Evolutionary conservation across 352 stramenopile genomes (phyloP).

Genomic region (Phytopythium helicoides): DNA sequence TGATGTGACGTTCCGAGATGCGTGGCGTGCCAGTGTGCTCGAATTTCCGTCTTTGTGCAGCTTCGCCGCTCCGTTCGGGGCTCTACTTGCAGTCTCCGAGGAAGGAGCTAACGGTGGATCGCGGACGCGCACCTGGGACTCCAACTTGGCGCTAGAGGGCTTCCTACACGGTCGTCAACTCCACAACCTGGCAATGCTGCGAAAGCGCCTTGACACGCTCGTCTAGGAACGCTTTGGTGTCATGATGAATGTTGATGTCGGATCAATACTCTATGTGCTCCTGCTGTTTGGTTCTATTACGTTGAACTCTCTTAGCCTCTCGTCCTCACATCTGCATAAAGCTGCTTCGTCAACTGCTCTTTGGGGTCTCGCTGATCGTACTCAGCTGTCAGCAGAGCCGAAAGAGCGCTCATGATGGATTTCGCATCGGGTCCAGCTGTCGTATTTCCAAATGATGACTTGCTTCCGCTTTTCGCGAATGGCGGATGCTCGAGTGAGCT

Average conservation of each 20-base stretch:
- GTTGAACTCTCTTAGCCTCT: neutral
- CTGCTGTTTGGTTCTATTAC: neutral
- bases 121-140: constrained; percentile 12
- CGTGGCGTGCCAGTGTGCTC: constrained; percentile 27
- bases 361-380: constrained; percentile 49
- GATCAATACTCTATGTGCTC: neutral
- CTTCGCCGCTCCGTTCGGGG: constrained; percentile 40
- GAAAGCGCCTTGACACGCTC: constrained; percentile 36
- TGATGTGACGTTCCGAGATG: constrained; percentile 23
- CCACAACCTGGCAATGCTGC: constrained; percentile 24
- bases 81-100: constrained; percentile 24
- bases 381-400: constrained; percentile 39
- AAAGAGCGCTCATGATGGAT: constrained; percentile 26
- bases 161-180: constrained; percentile 41
- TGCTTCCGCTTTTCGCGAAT: constrained; percentile 9
- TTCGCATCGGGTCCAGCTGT: constrained; percentile 8
- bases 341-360: constrained; percentile 37
- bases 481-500: constrained; percentile 35
- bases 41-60: constrained; percentile 40
- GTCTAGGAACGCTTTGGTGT: constrained; percentile 8
- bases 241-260: neutral
- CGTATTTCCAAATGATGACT: neutral
- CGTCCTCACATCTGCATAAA: constrained; percentile 12
- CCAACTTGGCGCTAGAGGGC: constrained; percentile 32
- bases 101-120: neutral